Base-by-base conservation (phyloP, 2,329 filamentous ascomycete species). In the Fusarium sp. region DNA sequence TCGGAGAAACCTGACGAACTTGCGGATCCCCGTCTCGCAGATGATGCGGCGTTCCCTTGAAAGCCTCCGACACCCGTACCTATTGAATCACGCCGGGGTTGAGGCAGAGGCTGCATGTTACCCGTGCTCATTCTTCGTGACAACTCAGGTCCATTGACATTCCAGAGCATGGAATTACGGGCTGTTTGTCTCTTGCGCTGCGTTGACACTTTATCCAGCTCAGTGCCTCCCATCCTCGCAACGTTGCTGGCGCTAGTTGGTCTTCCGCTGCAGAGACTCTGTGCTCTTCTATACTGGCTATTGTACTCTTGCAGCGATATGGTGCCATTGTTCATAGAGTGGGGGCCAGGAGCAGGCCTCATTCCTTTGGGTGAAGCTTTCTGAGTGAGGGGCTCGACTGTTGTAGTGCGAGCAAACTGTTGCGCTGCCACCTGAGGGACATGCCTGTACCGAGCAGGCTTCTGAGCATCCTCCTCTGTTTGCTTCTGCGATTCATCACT, bases 391-490 rank as follows among this genome's bases (percentile, higher is more conserved):
- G 77, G 75, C 26, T 85, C 84, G 22, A 84, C 81, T 4, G 87
- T 89, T 1, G 88, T 86, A 1, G 89, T 90, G 48, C 84, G 81
- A 15, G 85, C 81, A 75, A 90, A 91, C 65, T 90, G 88, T 18
- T 84, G 77, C 3, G 89, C 88, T 1, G 89, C 89, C 41, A 87
- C 84, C 59, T 84, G 83, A 20, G 89, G 89, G 5, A 90, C 80
- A 73, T 90, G 86, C 41, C 82, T 86, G 71, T 89, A 87, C 11
- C 60, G 76, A 58, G 41, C 65, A 35, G 58, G 70, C 45, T 70
- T 69, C 24, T 63, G 58, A 24, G 58, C 41, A 26, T 66, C 38
- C 36, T 76, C 66, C 17, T 75, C 72, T 20, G 31, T 35, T 52
- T 78, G 64, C 68, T 52, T 70, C 71, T 39, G 75, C 39, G 42